Base-by-base conservation (phyloP, 495 filamentous ascomycete species). In the Neurospora sp. region DNA sequence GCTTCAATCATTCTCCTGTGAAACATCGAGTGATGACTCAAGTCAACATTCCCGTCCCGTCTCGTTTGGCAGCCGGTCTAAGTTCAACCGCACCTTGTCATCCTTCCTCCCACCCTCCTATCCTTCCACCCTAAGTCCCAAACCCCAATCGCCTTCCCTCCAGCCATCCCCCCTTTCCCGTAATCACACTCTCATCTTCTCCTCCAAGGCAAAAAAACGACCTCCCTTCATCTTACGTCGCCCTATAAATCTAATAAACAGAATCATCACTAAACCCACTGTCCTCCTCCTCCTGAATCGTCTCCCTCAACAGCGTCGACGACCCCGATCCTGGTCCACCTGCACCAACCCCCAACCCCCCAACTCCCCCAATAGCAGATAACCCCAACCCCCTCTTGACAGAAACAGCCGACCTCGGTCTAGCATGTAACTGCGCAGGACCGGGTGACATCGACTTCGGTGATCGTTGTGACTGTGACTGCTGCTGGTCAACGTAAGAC, bases 201-300 rank as follows among this genome's bases (percentile, higher is more conserved):
- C 39, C 37, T 8, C 37, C 37, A 11, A 38, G 37, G 37, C 37
- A 11, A 11, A 38, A 38, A 38, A 38, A 38, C 37, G 9, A 38
- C 37, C 9, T 38, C 37, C 37, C 19, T 3, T 19, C 19, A 15
- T 24, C 42, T 36, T 36, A 54, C 17, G 5, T 34, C 31, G 17
- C 21, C 48, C 39, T 31, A 8, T 24, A 34, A 37, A 37, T 72
- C 71, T 62, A 38, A 38, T 69, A 54, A 39, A 39, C 54, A 69
- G 42, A 70, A 74, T 15, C 71, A 54, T 24, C 45, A 54, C 45
- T 54, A 39, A 37, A 39, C 69, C 45, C 45, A 54, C 45, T 75
- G 69, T 79, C 75, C 42, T 76, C 90, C 77, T 92, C 91, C 79
- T 92, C 90, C 69, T 91, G 79, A 21, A 92, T 92, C 0, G 89